Evolutionary conservation across 345 rosid genomes (phyloP), one percentile per base, ranked within the genome.

Genomic region (Isatis tinctoria): DNA sequence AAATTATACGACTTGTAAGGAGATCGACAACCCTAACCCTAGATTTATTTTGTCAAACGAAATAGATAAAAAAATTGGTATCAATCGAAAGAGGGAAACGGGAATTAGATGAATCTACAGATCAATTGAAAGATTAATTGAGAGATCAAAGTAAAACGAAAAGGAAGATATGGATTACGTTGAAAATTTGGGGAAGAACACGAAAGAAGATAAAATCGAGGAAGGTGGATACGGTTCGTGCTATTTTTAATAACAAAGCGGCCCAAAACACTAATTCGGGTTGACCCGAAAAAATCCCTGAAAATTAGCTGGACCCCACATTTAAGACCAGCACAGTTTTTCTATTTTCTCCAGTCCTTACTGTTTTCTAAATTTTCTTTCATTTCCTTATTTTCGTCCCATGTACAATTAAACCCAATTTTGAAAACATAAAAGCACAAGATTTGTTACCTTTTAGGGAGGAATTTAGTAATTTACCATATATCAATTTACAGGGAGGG

Each of bases 21-120:
- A 70, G 79, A 78, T 71, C 67, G 30, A 75, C 9, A 83, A 83
- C 85, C 90, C 90, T 83, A 84, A 82, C 83, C 87, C 85, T 83
- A 84, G 76, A 78, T 35, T 37, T 61, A 1, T 40, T 45, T 6
- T 10, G 51, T 44, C 4, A 51, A 16, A 28, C 2, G 49, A 53
- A 33, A 69, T 65, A 16, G 60, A 66, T 51, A 60, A 45, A 60
- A 45, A 78, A 6, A 56, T 56, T 62, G 76, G 64, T 61, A 76
- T 60, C 76, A 64, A 81, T 72, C 33, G 69, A 65, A 39, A 64
- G 73, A 74, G 76, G 61, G 56, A 13, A 69, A 43, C 11, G 13
- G 47, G 71, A 87, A 82, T 76, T 61, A 65, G 77, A 80, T 44
- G 65, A 53, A 79, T 71, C 13, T 35, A 30, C 40, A 32, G 6